phyloP scores from a whole-genome alignment of 2,329 filamentous ascomycete genomes.

The Ophiostoma ips region DNA sequence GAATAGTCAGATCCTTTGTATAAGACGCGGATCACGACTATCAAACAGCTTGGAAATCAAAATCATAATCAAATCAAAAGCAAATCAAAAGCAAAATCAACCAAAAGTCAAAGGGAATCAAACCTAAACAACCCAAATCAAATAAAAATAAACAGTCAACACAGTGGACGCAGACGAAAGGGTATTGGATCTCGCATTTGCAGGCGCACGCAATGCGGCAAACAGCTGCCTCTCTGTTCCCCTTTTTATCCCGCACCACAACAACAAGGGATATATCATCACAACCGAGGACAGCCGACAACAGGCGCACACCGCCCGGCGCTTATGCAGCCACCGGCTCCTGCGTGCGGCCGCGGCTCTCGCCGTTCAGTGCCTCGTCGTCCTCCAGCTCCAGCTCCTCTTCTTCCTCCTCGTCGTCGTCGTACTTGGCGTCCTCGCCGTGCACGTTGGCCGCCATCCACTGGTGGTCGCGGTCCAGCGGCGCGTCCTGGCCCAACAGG shows the following conservation, averaged over 20 bases:
- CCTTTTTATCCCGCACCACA: background rate
- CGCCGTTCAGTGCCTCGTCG: conserved; percentile 39
- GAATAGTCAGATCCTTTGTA: no score
- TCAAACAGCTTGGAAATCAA: no score
- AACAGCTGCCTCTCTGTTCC: conserved; percentile 1
- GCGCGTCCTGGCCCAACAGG: conserved; percentile 67
- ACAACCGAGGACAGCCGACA: no score
- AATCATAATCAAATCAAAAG: background rate
- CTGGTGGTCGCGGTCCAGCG: conserved; percentile 63
- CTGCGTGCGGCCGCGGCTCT: conserved; percentile 41
- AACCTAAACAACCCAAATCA: background rate
- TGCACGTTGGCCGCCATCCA: conserved; percentile 67
- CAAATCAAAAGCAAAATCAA: background rate
- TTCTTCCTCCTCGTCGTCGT: conserved; percentile 28
- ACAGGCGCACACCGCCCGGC: no score
- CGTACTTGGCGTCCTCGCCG: conserved; percentile 52
- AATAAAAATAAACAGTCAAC: no score
- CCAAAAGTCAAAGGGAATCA: background rate
- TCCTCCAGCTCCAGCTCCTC: conserved; percentile 24
- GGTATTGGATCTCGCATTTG: background rate
- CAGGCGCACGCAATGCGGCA: background rate
- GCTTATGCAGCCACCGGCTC: conserved; percentile 33
- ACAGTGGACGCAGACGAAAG: background rate
- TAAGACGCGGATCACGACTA: no score
- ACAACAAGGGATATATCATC: no score